Conservation (phyloP, 306 rosid genomes). For the Rubus idaeus region DNA sequence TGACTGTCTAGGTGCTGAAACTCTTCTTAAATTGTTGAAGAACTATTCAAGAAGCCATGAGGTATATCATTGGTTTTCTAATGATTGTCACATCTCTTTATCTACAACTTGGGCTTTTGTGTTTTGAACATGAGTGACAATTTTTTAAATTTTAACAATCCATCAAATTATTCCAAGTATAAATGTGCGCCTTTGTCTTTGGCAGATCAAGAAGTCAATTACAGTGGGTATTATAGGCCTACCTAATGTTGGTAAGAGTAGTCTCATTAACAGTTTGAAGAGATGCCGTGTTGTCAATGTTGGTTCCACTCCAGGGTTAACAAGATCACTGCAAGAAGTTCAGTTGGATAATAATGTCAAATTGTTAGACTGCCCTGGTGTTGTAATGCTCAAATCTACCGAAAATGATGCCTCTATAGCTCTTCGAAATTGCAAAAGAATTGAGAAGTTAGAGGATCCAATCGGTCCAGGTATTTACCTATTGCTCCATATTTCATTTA, state of each 20-base stretch:
- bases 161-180: not conserved
- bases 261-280: constrained; percentile 86
- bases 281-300: constrained; percentile 74
- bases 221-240: constrained; percentile 93
- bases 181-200: constrained; percentile 22
- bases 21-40: constrained; percentile 87
- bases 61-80: constrained; percentile 33
- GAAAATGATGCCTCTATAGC: constrained; percentile 65
- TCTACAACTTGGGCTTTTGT: not conserved
- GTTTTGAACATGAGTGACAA: not conserved
- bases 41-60: constrained; percentile 95
- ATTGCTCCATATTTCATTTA: not conserved
- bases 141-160: not conserved
- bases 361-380: constrained; percentile 96
- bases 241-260: constrained; percentile 98
- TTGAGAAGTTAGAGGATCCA: constrained; percentile 89
- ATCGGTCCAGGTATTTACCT: constrained; percentile 66
- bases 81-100: not conserved
- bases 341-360: constrained; percentile 85
- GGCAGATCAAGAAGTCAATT: constrained; percentile 87
- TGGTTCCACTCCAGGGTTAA: constrained; percentile 87
- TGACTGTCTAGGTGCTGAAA: constrained; percentile 97
- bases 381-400: constrained; percentile 70
- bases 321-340: constrained; percentile 92
- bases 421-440: constrained; percentile 87